phyloP scores from a whole-genome alignment of 305 asterid genomes.

The Lippia alba region DNA sequence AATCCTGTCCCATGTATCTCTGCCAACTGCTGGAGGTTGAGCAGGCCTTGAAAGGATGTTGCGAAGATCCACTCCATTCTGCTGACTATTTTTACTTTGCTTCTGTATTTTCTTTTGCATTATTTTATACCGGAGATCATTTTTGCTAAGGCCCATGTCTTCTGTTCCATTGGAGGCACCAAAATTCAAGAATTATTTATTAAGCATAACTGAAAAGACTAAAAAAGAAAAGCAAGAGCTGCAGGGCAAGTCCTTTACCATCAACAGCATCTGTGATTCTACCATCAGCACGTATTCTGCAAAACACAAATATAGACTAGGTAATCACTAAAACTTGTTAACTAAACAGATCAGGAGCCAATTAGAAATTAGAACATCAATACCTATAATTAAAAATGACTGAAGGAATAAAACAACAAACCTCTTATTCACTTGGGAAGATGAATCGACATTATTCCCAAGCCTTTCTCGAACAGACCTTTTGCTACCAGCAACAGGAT shows the following conservation, averaged over 20 bases:
- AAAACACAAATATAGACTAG: constrained; percentile 35
- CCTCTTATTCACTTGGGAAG: constrained; percentile 70
- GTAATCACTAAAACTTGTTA: constrained; percentile 4
- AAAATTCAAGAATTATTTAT: constrained; percentile 24
- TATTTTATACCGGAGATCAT: constrained; percentile 86
- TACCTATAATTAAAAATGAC: neutral
- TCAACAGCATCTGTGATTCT: constrained; percentile 43
- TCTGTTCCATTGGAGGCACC: constrained; percentile 38
- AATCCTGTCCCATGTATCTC: constrained; percentile 42
- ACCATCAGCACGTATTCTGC: constrained; percentile 68
- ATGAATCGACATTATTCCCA: constrained; percentile 61
- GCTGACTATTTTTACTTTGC: constrained; percentile 56
- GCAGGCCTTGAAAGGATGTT: constrained; percentile 84
- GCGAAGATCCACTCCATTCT: constrained; percentile 72
- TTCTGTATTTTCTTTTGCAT: constrained; percentile 53
- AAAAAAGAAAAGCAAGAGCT: constrained; percentile 19
- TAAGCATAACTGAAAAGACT: constrained; percentile 30
- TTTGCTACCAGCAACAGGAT: constrained; percentile 61
- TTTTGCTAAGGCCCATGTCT: constrained; percentile 64
- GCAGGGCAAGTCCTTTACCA: constrained; percentile 53
- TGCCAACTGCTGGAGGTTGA: constrained; percentile 59
- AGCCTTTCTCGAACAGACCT: constrained; percentile 83
- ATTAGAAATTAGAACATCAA: constrained; percentile 7
- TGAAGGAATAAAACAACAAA: constrained; percentile 31
- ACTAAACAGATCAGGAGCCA: constrained; percentile 19